These are phyloP conservation scores for Verbena officinalis DNA, from an alignment of 257 asterid species.

Conservation along the genomic window DNA sequence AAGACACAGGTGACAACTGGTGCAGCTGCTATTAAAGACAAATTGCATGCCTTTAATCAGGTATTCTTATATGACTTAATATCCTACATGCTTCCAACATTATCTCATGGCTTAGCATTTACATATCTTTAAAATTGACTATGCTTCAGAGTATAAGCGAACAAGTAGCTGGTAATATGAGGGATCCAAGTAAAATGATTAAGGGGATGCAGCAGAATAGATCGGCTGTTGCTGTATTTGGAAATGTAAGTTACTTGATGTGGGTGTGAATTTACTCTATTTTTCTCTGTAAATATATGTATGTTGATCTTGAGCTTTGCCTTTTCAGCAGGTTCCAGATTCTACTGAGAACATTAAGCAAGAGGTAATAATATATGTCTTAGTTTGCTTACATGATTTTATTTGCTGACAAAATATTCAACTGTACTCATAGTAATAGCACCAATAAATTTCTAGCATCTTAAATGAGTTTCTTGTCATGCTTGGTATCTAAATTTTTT, in stretches of 20 bases:
- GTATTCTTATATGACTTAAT: slow-evolving; percentile 43
- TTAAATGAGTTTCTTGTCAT: slow-evolving; percentile 1
- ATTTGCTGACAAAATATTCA: not conserved
- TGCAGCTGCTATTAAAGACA: slow-evolving; percentile 91
- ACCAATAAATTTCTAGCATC: too few relatives aligned
- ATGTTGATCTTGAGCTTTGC: slow-evolving; percentile 17
- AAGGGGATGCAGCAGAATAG: slow-evolving; percentile 92
- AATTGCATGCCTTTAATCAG: slow-evolving; percentile 96
- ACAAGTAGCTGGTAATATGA: slow-evolving; percentile 90
- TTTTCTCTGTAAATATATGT: not conserved
- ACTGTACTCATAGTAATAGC: not conserved
- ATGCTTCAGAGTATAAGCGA: slow-evolving; percentile 73
- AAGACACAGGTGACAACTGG: slow-evolving; percentile 95
- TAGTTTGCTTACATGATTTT: not conserved
- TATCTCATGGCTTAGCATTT: slow-evolving; percentile 15
- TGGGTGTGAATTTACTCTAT: not conserved
- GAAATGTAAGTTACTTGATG: slow-evolving; percentile 63
- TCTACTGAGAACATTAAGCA: slow-evolving; percentile 38
- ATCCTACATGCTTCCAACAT: not conserved
- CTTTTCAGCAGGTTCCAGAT: slow-evolving; percentile 56
- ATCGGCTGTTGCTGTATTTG: slow-evolving; percentile 77
- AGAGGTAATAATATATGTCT: slow-evolving; percentile 49
- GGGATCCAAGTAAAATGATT: slow-evolving; percentile 94
- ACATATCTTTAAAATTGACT: slow-evolving; percentile 32
- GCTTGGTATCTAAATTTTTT: slow-evolving; percentile 1